These are phyloP conservation scores for Tolypocladium ovalisporum DNA, from an alignment of 2,329 filamentous ascomycete genomes.

Conservation along the genomic window DNA sequence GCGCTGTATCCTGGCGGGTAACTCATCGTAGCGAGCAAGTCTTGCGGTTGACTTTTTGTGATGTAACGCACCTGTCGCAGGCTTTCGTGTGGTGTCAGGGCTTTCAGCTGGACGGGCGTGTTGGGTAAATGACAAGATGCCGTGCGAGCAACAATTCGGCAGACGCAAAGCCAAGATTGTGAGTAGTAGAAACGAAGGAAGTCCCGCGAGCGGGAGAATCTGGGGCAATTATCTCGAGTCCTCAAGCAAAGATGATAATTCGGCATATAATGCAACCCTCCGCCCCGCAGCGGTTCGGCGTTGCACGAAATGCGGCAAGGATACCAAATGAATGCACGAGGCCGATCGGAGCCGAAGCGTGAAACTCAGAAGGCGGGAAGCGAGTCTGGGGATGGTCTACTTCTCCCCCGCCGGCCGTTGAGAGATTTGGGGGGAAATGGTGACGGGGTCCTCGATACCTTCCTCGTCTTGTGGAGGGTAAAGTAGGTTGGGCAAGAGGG, in stretches of 20 bases:
- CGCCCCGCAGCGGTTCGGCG: neutral
- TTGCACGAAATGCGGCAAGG: neutral
- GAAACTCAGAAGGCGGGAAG: neutral
- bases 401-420: neutral
- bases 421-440: neutral
- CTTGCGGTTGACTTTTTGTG: neutral
- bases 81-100: neutral
- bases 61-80: neutral
- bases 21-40: constrained; percentile 5
- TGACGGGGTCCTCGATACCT: neutral
- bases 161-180: too few relatives aligned
- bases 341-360: neutral
- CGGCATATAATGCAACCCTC: neutral
- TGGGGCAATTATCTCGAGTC: neutral
- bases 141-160: neutral
- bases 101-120: neutral
- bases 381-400: neutral
- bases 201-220: neutral
- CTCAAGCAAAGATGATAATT: neutral
- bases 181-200: too few relatives aligned
- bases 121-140: neutral
- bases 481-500: neutral
- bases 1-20: constrained; percentile 2
- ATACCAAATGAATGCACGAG: neutral
- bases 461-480: neutral